These are phyloP conservation scores for Phytophthora pinifolia DNA, from an alignment of 352 stramenopile species.

Conservation along the genomic window DNA sequence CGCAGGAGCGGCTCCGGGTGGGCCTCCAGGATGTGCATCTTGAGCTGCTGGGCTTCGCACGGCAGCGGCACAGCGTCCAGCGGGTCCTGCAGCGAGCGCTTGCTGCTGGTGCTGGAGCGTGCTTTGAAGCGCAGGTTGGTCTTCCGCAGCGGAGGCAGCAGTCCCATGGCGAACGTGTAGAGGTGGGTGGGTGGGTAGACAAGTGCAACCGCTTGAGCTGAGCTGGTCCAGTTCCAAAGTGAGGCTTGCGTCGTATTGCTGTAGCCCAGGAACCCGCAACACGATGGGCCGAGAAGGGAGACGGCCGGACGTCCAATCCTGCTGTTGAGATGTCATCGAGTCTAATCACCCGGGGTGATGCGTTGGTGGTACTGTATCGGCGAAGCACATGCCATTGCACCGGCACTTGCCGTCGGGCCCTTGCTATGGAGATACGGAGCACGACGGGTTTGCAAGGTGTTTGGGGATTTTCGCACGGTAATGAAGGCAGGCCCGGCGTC, in stretches of 20 bases:
- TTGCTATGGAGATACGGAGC: constrained; percentile 6
- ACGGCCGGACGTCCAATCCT: not conserved
- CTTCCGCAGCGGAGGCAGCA: constrained; percentile 30
- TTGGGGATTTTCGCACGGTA: constrained; percentile 9
- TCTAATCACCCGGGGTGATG: not conserved
- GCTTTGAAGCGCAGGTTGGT: constrained; percentile 22
- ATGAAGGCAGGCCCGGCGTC: too few relatives aligned
- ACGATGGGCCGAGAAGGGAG: too few relatives aligned
- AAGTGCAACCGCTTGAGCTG: too few relatives aligned
- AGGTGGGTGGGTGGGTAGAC: too few relatives aligned
- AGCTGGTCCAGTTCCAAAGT: too few relatives aligned
- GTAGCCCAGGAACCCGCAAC: too few relatives aligned
- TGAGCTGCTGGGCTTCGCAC: constrained; percentile 52
- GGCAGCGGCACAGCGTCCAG: constrained; percentile 28
- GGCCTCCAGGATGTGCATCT: constrained; percentile 51
- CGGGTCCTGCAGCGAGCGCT: constrained; percentile 9
- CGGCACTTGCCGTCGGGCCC: not conserved
- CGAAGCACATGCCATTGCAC: too few relatives aligned
- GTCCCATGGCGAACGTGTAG: constrained; percentile 10
- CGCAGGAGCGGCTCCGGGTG: constrained; percentile 47
- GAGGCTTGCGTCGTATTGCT: too few relatives aligned
- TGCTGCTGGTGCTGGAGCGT: constrained; percentile 8
- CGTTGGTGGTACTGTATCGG: not conserved
- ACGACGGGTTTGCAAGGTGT: constrained; percentile 15
- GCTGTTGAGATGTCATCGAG: not conserved